phyloP scores from a whole-genome alignment of 1,139 yeast genomes.

The Protomyces arabidopsidicola region DNA sequence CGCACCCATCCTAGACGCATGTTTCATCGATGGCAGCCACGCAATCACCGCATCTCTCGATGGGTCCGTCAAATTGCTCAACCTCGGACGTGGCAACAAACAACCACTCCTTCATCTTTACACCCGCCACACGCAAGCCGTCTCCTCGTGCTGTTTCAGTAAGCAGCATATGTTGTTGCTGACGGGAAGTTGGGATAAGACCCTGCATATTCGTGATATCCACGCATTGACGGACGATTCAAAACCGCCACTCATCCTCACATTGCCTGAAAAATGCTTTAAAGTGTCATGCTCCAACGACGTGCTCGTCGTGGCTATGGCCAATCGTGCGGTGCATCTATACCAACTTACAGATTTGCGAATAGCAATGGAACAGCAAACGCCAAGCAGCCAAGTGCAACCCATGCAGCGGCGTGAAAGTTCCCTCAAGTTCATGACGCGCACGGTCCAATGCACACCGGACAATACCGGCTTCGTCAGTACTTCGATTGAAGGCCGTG shows the following conservation, averaged over 20 bases:
- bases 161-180: conserved; percentile 36
- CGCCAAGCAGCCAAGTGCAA: conserved; percentile 44
- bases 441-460: conserved; percentile 58
- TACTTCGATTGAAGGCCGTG: conserved; percentile 83
- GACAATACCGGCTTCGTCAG: conserved; percentile 62
- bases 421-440: conserved; percentile 68
- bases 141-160: conserved; percentile 34
- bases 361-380: not conserved
- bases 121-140: conserved; percentile 37
- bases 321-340: conserved; percentile 52
- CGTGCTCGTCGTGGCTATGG: conserved; percentile 54
- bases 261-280: conserved; percentile 54
- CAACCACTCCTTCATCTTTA: conserved; percentile 36
- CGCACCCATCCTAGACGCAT: conserved; percentile 28
- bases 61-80: conserved; percentile 28
- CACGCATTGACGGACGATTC: not conserved
- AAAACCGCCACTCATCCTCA: conserved; percentile 29
- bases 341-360: conserved; percentile 38
- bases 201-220: conserved; percentile 42
- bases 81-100: conserved; percentile 30
- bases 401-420: conserved; percentile 56
- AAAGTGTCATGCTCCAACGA: conserved; percentile 56
- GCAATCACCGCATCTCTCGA: conserved; percentile 30
- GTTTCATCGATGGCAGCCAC: conserved; percentile 29
- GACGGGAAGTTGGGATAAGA: conserved; percentile 56